A percentile compares a stretch with the other conserved stretches of the same genome.
phyloP scores from a whole-genome alignment of 768 basidiomycete species.

The Termitomyces sp. region DNA sequence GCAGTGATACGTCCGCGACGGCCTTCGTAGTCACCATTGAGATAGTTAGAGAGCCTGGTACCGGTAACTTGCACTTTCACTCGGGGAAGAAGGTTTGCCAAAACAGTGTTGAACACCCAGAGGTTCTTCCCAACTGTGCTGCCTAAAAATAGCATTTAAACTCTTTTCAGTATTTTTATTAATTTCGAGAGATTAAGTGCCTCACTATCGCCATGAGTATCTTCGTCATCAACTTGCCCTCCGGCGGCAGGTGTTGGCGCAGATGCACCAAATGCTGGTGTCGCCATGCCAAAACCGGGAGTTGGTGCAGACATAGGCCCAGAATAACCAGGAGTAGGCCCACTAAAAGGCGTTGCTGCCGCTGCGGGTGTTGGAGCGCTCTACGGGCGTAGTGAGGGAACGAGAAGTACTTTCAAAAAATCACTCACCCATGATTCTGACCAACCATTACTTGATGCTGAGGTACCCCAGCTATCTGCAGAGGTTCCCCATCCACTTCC shows the following conservation, averaged over 20 bases:
- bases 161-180: not conserved
- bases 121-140: conserved; percentile 2
- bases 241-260: conserved; percentile 10
- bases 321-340: conserved; percentile 24
- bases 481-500: conserved; percentile 22
- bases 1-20: conserved; percentile 20
- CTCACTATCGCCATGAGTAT: not conserved
- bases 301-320: conserved; percentile 11
- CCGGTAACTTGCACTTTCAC: conserved; percentile 13
- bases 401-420: not conserved
- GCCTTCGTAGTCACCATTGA: conserved; percentile 25
- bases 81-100: conserved; percentile 10
- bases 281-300: conserved; percentile 6
- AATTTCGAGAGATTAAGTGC: not conserved
- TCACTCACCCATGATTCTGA: conserved; percentile 17
- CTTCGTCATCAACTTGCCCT: conserved; percentile 5
- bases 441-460: conserved; percentile 17
- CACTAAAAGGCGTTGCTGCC: conserved; percentile 26
- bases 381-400: conserved; percentile 16
- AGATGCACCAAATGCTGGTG: conserved; percentile 6
- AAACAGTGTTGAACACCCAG: conserved; percentile 19
- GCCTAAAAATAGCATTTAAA: not conserved
- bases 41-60: conserved; percentile 15
- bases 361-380: conserved; percentile 51
- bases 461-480: conserved; percentile 12